Evolutionary conservation across 495 filamentous ascomycete species (phyloP).

Genomic region (Entonaema liquescens): DNA sequence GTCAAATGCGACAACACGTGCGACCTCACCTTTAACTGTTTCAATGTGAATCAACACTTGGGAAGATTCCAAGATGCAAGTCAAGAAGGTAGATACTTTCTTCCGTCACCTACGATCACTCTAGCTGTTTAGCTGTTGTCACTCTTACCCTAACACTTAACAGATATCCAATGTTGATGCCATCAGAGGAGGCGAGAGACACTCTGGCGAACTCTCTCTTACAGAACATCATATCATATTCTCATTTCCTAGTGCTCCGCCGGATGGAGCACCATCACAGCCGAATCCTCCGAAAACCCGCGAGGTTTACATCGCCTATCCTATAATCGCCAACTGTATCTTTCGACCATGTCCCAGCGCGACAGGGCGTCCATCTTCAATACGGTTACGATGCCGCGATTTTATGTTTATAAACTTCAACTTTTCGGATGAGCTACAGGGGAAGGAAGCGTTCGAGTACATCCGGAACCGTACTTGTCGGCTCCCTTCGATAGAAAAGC

Average conservation of each 20-base stretch:
- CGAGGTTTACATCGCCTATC: conserved; percentile 93
- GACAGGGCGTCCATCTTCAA: conserved; percentile 78
- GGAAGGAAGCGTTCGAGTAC: conserved; percentile 86
- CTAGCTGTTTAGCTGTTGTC: too few species aligned
- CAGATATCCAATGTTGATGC: conserved; percentile 47
- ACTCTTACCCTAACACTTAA: too few species aligned
- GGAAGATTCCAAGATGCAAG: conserved; percentile 26
- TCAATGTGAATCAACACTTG: conserved; percentile 13
- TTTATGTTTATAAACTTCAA: conserved; percentile 93
- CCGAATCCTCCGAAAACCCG: conserved; percentile 60
- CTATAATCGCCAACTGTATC: conserved; percentile 81
- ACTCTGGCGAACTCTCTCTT: conserved; percentile 46
- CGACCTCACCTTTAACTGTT: neutral
- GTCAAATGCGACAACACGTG: conserved; percentile 37
- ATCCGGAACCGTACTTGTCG: conserved; percentile 85
- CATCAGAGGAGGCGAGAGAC: conserved; percentile 44
- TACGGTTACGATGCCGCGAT: conserved; percentile 89
- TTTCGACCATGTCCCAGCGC: conserved; percentile 74
- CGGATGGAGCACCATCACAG: conserved; percentile 21
- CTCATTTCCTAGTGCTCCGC: conserved; percentile 27
- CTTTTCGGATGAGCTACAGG: conserved; percentile 76
- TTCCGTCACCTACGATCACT: neutral
- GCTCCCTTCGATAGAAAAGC: conserved; percentile 82
- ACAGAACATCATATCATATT: conserved; percentile 47
- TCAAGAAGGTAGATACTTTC: conserved; percentile 31